phyloP scores from a whole-genome alignment of 73 alveolate genomes.

The Paraurostyla sp. region DNA sequence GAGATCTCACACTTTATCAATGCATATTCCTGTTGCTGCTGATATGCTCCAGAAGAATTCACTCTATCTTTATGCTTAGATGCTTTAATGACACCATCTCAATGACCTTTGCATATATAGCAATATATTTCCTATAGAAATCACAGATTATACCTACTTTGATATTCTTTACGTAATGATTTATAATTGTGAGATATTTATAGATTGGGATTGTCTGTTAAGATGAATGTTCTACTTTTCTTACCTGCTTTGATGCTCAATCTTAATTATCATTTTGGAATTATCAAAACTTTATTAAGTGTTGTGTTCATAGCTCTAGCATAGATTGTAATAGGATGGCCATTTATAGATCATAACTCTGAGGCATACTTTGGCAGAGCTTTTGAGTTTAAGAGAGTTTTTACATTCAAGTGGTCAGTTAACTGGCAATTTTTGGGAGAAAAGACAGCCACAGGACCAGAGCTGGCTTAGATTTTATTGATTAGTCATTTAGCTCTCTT shows the following conservation, averaged over 20 bases:
- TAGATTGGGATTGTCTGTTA: slow-evolving; percentile 57
- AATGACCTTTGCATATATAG: slow-evolving; percentile 51
- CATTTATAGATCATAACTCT: slow-evolving; percentile 56
- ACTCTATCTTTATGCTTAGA: slow-evolving; percentile 78
- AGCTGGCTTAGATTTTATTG: slow-evolving; percentile 49
- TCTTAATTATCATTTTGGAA: slow-evolving; percentile 48
- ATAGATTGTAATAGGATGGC: slow-evolving; percentile 67
- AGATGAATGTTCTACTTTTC: slow-evolving; percentile 67
- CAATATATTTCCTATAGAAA: slow-evolving; percentile 44
- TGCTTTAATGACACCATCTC: slow-evolving; percentile 80
- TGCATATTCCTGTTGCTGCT: slow-evolving; percentile 26
- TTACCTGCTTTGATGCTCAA: slow-evolving; percentile 57
- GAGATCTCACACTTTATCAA: background rate
- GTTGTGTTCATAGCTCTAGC: slow-evolving; percentile 20
- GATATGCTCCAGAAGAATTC: slow-evolving; percentile 63
- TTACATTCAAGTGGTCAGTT: slow-evolving; percentile 70
- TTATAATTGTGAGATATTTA: background rate
- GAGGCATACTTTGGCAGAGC: slow-evolving; percentile 71
- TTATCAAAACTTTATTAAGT: background rate
- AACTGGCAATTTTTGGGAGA: slow-evolving; percentile 81
- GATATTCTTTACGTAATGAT: slow-evolving; percentile 41
- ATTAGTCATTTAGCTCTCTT: slow-evolving; percentile 57
- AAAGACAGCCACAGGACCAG: slow-evolving; percentile 35
- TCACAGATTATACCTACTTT: background rate
- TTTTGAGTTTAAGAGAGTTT: slow-evolving; percentile 71